A percentile compares a stretch with the other conserved stretches of the same genome.
These are phyloP conservation scores for Candida golubevii DNA, from an alignment of 805 yeast genomes.

Conservation along the genomic window DNA sequence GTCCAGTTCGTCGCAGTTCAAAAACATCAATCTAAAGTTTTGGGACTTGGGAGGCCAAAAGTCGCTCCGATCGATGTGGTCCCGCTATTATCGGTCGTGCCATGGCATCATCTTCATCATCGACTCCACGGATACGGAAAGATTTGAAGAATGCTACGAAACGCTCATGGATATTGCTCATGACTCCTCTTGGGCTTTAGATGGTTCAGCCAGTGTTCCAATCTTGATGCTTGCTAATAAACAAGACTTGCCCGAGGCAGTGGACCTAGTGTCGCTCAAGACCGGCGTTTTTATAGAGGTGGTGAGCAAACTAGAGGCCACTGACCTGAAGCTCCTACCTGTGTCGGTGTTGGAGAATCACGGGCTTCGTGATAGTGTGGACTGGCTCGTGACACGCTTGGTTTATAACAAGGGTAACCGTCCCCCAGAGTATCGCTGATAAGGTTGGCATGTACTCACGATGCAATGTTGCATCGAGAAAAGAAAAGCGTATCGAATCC, in stretches of 20 bases:
- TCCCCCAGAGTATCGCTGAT: conserved; percentile 46
- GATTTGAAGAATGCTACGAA: conserved; percentile 78
- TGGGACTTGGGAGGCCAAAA: conserved; percentile 99
- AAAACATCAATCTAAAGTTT: conserved; percentile 59
- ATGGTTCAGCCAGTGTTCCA: conserved; percentile 60
- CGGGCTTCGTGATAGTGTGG: conserved; percentile 82
- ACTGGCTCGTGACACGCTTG: conserved; percentile 78
- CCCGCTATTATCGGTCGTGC: conserved; percentile 75
- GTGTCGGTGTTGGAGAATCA: conserved; percentile 80
- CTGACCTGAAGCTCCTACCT: conserved; percentile 87
- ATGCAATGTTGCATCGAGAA: background rate
- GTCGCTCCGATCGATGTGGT: conserved; percentile 81
- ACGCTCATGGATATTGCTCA: conserved; percentile 48
- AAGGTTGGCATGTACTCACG: background rate
- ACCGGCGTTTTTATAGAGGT: conserved; percentile 76
- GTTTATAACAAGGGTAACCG: conserved; percentile 59
- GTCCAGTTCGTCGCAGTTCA: conserved; percentile 29
- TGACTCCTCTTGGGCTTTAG: conserved; percentile 38
- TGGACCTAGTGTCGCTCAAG: conserved; percentile 54
- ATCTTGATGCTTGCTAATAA: conserved; percentile 93
- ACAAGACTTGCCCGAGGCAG: conserved; percentile 63
- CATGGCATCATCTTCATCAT: conserved; percentile 92
- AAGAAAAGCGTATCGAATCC: background rate
- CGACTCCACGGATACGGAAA: conserved; percentile 80
- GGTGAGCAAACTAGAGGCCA: conserved; percentile 81